A percentile compares a stretch with the other conserved stretches of the same genome.
phyloP scores from a whole-genome alignment of 805 yeast genomes.

The Wickerhamomyces alni region DNA sequence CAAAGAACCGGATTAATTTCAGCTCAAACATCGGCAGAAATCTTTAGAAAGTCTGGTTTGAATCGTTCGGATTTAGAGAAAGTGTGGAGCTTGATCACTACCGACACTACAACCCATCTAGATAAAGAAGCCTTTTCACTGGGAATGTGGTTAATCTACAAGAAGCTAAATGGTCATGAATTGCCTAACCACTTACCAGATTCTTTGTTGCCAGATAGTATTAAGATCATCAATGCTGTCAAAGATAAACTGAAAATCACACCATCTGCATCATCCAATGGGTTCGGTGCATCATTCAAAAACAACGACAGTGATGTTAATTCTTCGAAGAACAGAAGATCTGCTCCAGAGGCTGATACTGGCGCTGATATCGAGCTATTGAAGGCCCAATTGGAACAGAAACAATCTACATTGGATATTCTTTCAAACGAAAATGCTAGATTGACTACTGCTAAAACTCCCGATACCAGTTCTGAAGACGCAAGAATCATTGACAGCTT shows the following conservation, averaged over 20 bases:
- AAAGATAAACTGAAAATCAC: constrained; percentile 42
- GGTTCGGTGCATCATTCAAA: constrained; percentile 48
- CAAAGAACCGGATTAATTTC: constrained; percentile 60
- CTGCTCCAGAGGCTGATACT: constrained; percentile 19
- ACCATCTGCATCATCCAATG: constrained; percentile 11
- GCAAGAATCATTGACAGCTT: constrained; percentile 55
- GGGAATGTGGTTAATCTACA: constrained; percentile 94
- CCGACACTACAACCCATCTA: constrained; percentile 74
- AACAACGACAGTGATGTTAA: constrained; percentile 62
- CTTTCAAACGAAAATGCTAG: constrained; percentile 51
- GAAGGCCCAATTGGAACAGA: constrained; percentile 63
- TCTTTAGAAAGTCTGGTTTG: constrained; percentile 89
- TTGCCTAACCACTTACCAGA: constrained; percentile 81
- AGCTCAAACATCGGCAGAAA: constrained; percentile 76
- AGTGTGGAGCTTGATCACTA: constrained; percentile 88
- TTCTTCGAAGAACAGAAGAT: constrained; percentile 60
- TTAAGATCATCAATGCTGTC: constrained; percentile 64
- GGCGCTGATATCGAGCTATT: constrained; percentile 38
- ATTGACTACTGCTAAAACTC: constrained; percentile 3
- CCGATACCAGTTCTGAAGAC: constrained; percentile 32
- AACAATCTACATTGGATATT: constrained; percentile 64
- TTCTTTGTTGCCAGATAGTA: constrained; percentile 83
- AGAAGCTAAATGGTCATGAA: constrained; percentile 84
- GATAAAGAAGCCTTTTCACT: constrained; percentile 90
- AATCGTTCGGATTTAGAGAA: constrained; percentile 78